Conservation (phyloP, 192 early-diverging fungal species). For the Coemansia sp. region DNA sequence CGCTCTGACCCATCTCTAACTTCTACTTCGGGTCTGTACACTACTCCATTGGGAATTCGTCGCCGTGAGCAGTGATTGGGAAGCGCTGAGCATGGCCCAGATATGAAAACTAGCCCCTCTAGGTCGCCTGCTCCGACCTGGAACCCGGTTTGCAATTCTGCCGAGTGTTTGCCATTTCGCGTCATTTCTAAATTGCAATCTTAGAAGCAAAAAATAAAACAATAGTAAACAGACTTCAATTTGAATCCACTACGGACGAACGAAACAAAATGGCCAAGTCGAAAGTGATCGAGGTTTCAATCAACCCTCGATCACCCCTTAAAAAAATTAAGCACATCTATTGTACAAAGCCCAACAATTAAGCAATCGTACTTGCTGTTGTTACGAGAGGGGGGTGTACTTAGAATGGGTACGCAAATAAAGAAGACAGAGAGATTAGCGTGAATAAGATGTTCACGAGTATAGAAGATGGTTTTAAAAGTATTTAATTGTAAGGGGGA, state of each 20-base stretch:
- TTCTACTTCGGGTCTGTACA: slow-evolving; percentile 44
- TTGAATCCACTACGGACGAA: background rate
- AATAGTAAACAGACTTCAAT: background rate
- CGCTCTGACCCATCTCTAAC: slow-evolving; percentile 34
- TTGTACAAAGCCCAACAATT: no score
- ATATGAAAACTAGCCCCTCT: slow-evolving; percentile 37
- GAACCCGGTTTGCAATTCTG: background rate
- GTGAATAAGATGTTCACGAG: no score
- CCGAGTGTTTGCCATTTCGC: background rate
- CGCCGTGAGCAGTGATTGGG: slow-evolving; percentile 21
- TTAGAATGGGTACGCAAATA: no score
- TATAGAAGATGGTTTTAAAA: no score
- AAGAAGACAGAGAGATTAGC: no score
- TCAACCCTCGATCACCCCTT: no score
- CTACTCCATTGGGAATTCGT: background rate
- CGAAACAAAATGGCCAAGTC: background rate
- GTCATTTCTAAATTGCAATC: background rate
- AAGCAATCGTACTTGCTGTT: no score
- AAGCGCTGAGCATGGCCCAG: slow-evolving; percentile 27
- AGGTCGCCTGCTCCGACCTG: slow-evolving; percentile 26
- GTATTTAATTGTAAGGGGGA: no score
- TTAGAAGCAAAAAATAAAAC: background rate
- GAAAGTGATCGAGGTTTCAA: background rate
- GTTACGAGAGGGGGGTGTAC: no score
- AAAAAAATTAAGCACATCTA: no score